phyloP scores from a whole-genome alignment of 805 yeast genomes.

The Metschnikowia similis region DNA sequence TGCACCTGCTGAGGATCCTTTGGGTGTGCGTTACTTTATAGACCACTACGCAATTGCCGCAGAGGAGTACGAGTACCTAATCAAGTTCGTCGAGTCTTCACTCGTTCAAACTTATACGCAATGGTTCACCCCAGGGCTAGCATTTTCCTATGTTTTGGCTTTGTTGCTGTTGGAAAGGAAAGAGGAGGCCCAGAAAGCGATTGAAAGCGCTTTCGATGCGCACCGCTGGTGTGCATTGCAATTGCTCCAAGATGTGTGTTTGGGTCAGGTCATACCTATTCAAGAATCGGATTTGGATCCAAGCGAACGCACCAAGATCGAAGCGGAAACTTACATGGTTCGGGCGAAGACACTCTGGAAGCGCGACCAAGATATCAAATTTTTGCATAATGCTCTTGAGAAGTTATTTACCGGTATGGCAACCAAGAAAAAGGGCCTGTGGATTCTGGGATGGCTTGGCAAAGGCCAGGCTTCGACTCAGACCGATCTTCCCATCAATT shows the following conservation, averaged over 20 bases:
- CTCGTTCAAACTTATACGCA: conserved; percentile 52
- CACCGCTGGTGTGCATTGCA: conserved; percentile 57
- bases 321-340: conserved; percentile 55
- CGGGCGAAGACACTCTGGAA: conserved; percentile 57
- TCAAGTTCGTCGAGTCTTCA: conserved; percentile 54
- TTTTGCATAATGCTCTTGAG: conserved; percentile 43
- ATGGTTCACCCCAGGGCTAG: conserved; percentile 73
- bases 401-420: conserved; percentile 13
- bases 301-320: conserved; percentile 32
- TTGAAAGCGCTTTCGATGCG: conserved; percentile 46
- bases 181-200: conserved; percentile 43
- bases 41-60: conserved; percentile 72
- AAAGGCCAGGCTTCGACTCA: background rate
- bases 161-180: conserved; percentile 40
- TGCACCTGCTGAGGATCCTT: conserved; percentile 75
- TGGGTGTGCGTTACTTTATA: conserved; percentile 78
- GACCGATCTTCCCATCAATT: conserved; percentile 50
- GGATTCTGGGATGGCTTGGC: conserved; percentile 14
- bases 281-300: conserved; percentile 10
- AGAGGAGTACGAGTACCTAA: conserved; percentile 59
- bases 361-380: conserved; percentile 41
- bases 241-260: conserved; percentile 47
- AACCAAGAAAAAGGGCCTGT: conserved; percentile 2
- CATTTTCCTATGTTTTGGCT: conserved; percentile 65
- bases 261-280: conserved; percentile 13